Evolutionary conservation across 2,329 filamentous ascomycete species (phyloP).

Genomic region (Apiospora phragmitis): DNA sequence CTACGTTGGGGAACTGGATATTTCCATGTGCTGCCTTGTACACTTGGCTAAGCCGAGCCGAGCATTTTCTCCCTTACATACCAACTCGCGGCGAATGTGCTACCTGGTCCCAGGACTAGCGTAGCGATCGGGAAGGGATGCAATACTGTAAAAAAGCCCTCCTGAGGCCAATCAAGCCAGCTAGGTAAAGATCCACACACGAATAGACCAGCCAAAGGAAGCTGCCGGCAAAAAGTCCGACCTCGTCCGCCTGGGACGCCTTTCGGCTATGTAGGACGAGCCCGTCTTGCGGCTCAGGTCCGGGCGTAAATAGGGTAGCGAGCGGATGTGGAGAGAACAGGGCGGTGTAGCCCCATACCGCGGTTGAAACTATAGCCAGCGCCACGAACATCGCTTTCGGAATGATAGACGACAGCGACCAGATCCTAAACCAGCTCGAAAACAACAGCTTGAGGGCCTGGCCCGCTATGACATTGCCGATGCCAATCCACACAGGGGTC

Average conservation of each 20-base stretch:
- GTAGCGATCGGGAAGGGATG: not conserved
- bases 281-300: not conserved
- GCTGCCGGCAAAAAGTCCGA: not conserved
- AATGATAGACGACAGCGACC: accelerated
- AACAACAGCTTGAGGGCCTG: not conserved
- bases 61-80: not conserved
- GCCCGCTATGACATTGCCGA: not conserved
- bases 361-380: not conserved
- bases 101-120: not conserved
- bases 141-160: not conserved
- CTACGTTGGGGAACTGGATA: too few species aligned
- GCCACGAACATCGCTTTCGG: not conserved
- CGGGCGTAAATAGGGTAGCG: not conserved
- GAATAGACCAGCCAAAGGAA: conserved; percentile 1
- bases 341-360: not conserved
- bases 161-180: too few species aligned
- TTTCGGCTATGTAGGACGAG: not conserved
- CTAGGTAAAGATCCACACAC: not conserved
- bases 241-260: not conserved
- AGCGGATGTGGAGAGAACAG: not conserved
- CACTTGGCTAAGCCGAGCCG: not conserved
- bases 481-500: not conserved
- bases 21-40: too few species aligned
- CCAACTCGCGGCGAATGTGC: not conserved
- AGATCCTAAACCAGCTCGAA: not conserved